Percentiles rank a stretch among this genome's conserved stretches.
These are phyloP conservation scores for Pseudozyma sp. DNA, from an alignment of 1,284 basidiomycete species.

Conservation along the genomic window DNA sequence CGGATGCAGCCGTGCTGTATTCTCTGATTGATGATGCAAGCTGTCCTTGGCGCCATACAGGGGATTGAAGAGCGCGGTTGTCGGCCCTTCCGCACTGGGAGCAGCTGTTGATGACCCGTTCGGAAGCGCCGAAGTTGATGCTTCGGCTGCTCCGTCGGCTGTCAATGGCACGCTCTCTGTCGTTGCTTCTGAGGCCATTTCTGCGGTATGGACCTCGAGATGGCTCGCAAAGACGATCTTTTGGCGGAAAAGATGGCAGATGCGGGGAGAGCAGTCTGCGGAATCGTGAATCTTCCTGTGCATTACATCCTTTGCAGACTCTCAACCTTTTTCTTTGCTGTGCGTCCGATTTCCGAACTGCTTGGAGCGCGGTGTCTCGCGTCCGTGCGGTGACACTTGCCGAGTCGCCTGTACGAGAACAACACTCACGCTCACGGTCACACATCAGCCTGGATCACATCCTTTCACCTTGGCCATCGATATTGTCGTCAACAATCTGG, in stretches of 20 bases:
- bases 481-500: too few relatives aligned
- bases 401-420: slow-evolving; percentile 28
- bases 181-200: slow-evolving; percentile 14
- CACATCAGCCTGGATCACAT: neutral
- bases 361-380: slow-evolving; percentile 14
- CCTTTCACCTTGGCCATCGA: neutral
- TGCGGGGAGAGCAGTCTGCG: neutral
- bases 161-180: neutral
- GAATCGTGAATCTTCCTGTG: slow-evolving; percentile 1
- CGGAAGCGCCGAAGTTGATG: slow-evolving; percentile 26
- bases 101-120: neutral
- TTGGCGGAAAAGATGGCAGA: too few relatives aligned
- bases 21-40: slow-evolving; percentile 11
- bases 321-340: slow-evolving; percentile 2
- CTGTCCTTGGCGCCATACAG: slow-evolving; percentile 25
- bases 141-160: slow-evolving; percentile 4
- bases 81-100: slow-evolving; percentile 12
- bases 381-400: slow-evolving; percentile 34
- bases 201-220: neutral
- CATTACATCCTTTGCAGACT: neutral
- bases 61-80: slow-evolving; percentile 18
- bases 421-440: slow-evolving; percentile 11
- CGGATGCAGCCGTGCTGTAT: slow-evolving; percentile 25
- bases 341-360: slow-evolving; percentile 8
- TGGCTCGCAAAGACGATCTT: neutral